phyloP scores from a whole-genome alignment of 2,329 filamentous ascomycete genomes.

The Ambrosiella xylebori region DNA sequence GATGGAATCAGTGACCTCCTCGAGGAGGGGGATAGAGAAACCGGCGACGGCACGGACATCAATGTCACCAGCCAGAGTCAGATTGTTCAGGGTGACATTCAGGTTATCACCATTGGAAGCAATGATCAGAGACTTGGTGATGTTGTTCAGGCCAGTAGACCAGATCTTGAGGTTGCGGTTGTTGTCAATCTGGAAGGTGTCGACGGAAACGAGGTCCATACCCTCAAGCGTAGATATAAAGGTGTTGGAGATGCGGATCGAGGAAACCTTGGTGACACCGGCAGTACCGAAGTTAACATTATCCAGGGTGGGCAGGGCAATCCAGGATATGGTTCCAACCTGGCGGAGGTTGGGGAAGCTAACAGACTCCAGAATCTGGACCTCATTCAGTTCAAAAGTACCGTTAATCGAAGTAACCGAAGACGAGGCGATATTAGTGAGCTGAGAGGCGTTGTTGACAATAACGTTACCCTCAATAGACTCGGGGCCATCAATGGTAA shows the following conservation, averaged over 20 bases:
- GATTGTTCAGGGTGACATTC: constrained; percentile 56
- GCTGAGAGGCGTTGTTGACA: constrained; percentile 35
- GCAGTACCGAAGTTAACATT: constrained; percentile 30
- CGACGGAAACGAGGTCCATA: constrained; percentile 60
- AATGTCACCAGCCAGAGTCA: constrained; percentile 37
- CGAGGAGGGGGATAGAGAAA: constrained; percentile 56
- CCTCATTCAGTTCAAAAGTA: constrained; percentile 49
- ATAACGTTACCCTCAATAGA: constrained; percentile 40
- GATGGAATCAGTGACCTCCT: constrained; percentile 58
- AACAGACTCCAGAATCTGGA: constrained; percentile 52
- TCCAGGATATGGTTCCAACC: constrained; percentile 53
- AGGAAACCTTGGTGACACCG: constrained; percentile 47
- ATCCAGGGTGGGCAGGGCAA: constrained; percentile 47
- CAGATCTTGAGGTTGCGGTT: constrained; percentile 65
- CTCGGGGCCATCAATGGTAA: constrained; percentile 45
- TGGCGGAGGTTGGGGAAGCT: constrained; percentile 45
- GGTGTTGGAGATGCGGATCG: constrained; percentile 70
- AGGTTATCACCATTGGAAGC: constrained; percentile 64
- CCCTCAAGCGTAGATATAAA: constrained; percentile 61
- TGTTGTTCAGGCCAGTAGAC: constrained; percentile 60
- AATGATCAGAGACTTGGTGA: constrained; percentile 54
- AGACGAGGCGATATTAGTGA: constrained; percentile 45
- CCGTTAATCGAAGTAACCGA: constrained; percentile 49
- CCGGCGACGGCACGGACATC: constrained; percentile 58
- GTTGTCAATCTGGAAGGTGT: constrained; percentile 71